Evolutionary conservation across 2,329 filamentous ascomycete genomes (phyloP), one percentile per base, ranked within the genome.

Genomic region (Exophiala aquamarina): DNA sequence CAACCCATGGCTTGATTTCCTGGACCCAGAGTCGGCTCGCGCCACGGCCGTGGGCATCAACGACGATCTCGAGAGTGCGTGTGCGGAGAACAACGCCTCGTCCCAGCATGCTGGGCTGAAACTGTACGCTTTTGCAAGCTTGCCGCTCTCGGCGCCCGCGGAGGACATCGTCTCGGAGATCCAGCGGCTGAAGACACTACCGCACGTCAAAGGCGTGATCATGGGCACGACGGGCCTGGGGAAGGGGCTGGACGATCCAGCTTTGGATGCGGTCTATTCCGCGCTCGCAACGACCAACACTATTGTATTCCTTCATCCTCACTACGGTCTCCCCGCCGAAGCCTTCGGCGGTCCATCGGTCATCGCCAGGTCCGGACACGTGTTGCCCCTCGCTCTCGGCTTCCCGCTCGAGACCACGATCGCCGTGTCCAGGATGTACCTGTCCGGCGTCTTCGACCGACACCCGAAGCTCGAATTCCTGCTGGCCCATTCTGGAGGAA

Each of bases 381-480:
- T 95, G 1, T 75, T 96, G 2, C 87, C 90, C 0, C 73, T 96
- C 0, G 88, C 89, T 0, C 72, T 96, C 3, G 91, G 91, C 0
- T 95, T 95, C 63, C 90, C 91, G 0, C 80, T 96, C 57, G 91
- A 96, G 69, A 96, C 91, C 1, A 95, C 91, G 1, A 92, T 96
- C 58, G 89, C 90, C 0, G 84, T 95, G 2, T 82, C 87, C 3
- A 77, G 91, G 37, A 94, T 96, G 89, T 83, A 89, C 44, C 73
- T 96, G n/a, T 80, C 85, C 0, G 87, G 89, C 0, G 86, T 94
- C 0, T 95, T 93, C 66, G 89, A 95, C 65, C 75, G 79, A 8
- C 86, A 89, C 35, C 79, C 78, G 0, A 71, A 73, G 7, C 68
- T 96, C 52, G 76, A 81, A 17, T 82, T 96, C 61, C 73, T 96